Evolutionary conservation across 441 rosid species (phyloP), one percentile per base, ranked within the genome.

Genomic region (Theobroma grandiflorum): DNA sequence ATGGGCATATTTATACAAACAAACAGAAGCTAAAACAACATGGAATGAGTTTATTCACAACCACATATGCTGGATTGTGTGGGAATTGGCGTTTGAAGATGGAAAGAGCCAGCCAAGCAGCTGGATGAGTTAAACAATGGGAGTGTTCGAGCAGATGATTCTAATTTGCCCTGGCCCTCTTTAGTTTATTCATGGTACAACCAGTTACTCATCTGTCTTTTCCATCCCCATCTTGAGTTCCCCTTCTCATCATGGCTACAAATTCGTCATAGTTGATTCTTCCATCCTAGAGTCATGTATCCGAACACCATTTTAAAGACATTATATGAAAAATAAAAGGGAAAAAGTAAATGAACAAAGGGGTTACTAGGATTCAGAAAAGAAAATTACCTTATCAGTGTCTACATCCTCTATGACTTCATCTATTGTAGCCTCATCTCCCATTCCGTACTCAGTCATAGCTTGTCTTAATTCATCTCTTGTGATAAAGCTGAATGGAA

Each of bases 381-480:
- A 45, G 72, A 59, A 55, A 62, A 11, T 76, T 89, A 89, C 94
- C 64, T 85, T 85, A 84, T 92, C 89, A 1, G 80, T 86, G 72
- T 92, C 94, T 18, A 92, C 96, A 79, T 92, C 94, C 38, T 91
- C 87, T 15, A 95, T 66, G 79, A 94, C 81, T 85, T 94, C 95
- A 75, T 94, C 89, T 79, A 95, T 89, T 16, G 93, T 93, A 1
- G 90, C 93, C 35, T 94, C 98, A 72, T 94, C 98, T 11, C 96
- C 98, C 94, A 92, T 88, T 37, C 98, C 97, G 68, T 90, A 82
- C 74, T 91, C 66, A 2, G 91, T 82, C 99, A 96, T 89, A 22
- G 91, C 91, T 31, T 91, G 91, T 84, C 91, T 90, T 40, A 96
- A 86, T 83, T 96, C 99, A 16, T 96, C 99, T 81, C 98, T 91